Evolutionary conservation across 2,329 filamentous ascomycete species (phyloP), one percentile per base, ranked within the genome.

Genomic region (Penicillium psychrosexuale): DNA sequence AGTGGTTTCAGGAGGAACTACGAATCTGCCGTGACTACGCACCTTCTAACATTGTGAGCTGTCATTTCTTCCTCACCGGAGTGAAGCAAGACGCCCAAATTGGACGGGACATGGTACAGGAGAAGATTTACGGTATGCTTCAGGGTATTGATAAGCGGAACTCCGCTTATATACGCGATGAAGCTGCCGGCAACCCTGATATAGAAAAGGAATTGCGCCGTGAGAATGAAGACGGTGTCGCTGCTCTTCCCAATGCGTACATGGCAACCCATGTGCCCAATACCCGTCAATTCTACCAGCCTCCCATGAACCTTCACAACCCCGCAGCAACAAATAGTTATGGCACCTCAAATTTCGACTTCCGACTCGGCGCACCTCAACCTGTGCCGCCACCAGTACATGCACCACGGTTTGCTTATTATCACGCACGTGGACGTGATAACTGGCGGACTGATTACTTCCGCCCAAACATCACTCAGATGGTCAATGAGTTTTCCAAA

Each of bases 1-100:
- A 97, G 70, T 97, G 93, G 93, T 97, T 97, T 80, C 89, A 90
- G 61, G 92, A 97, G 74, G 93, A 97, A 72, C 80, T 97, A 55
- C 84, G 91, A 45, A 96, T 97, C 66, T 96, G 93, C 75, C 84
- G 91, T 65, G 90, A 97, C 72, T 88, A 86, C 47, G 92, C 93
- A 9, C 93, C 93, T 1, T 89, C 90, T 0, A 90, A 94, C 68
- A 88, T 89, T 30, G 89, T 97, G 8, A 90, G 89, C 24, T 97
- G 92, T 78, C 92, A 96, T 71, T 97, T 97, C 78, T 97, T 91
- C 74, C 89, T 97, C 62, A 97, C 93, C 0, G 85, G 88, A 1
- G 83, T 91, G 8, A 87, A 89, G 62, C 79, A 86, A 54, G 62
- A 72, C 19, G 61, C 63, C 76, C 74, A 80, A 43, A 87, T 87